Conservation (phyloP, 768 basidiomycete genomes). For the Atractiella rhizophila region DNA sequence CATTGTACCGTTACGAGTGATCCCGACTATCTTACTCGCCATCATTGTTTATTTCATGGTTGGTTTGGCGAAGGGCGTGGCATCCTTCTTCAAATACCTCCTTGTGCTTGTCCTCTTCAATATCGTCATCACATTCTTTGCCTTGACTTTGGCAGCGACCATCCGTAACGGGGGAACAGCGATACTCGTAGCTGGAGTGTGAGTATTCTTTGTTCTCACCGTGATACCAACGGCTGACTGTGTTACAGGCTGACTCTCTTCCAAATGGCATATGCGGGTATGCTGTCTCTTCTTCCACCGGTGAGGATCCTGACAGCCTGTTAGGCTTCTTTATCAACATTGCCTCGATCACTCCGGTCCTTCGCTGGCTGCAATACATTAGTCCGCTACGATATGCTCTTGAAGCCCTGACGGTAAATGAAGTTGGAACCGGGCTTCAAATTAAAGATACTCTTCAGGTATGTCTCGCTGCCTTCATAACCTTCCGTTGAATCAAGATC, state of each 20-base stretch:
- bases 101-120: constrained; percentile 67
- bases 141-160: constrained; percentile 63
- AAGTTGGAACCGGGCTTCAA: constrained; percentile 65
- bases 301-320: constrained; percentile 37
- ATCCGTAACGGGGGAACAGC: constrained; percentile 74
- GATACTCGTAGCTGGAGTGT: constrained; percentile 47
- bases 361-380: constrained; percentile 82
- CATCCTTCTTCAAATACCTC: constrained; percentile 81
- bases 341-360: constrained; percentile 54
- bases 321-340: constrained; percentile 81
- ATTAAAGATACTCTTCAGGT: too few species aligned
- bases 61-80: constrained; percentile 48
- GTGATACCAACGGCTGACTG: too few species aligned
- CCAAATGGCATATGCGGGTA: constrained; percentile 24
- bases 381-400: constrained; percentile 42
- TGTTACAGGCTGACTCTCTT: constrained; percentile 21
- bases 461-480: too few species aligned
- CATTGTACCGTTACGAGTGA: constrained; percentile 58
- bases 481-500: constrained; percentile 6
- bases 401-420: constrained; percentile 65
- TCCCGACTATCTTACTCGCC: constrained; percentile 61
- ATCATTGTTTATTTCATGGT: constrained; percentile 38
- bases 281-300: constrained; percentile 10
- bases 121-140: constrained; percentile 69
- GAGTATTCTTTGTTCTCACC: background rate